Conservation (phyloP, 495 filamentous ascomycete species). For the Daldinia childiae region DNA sequence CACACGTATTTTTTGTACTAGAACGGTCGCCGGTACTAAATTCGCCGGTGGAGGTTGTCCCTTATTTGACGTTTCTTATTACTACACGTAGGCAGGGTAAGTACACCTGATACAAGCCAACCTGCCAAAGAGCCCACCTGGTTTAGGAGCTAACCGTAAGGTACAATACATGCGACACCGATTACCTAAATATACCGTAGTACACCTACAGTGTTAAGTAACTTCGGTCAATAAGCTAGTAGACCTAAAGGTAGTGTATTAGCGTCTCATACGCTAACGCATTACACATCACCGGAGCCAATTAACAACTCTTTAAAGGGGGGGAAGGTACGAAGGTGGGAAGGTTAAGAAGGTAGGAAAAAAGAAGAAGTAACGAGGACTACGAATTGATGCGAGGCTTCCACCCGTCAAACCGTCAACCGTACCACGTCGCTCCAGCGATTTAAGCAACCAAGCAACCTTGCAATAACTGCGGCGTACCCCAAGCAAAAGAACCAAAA, state of each 20-base stretch:
- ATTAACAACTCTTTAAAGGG: slow-evolving; percentile 22
- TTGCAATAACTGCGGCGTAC: slow-evolving; percentile 1
- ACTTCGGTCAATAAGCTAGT: background rate
- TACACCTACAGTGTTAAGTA: background rate
- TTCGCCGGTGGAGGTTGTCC: slow-evolving; percentile 13
- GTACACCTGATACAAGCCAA: slow-evolving; percentile 1
- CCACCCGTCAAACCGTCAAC: slow-evolving; percentile 6
- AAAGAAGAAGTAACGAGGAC: background rate
- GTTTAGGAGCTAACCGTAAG: background rate
- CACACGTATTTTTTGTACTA: slow-evolving; percentile 6
- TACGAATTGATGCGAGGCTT: slow-evolving; percentile 19
- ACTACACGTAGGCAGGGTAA: slow-evolving; percentile 16
- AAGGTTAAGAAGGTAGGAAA: too few species aligned
- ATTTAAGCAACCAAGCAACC: background rate
- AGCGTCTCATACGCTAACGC: slow-evolving; percentile 16
- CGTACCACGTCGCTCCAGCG: slow-evolving; percentile 20
- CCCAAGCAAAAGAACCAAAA: slow-evolving; percentile 1
- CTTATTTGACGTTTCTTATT: slow-evolving; percentile 20
- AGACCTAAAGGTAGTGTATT: background rate
- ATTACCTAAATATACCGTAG: background rate
- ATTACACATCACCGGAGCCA: slow-evolving; percentile 6
- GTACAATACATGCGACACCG: background rate
- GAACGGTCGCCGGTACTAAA: slow-evolving; percentile 14
- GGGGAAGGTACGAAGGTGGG: slow-evolving; percentile 3
- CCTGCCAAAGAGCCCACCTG: background rate